Evolutionary conservation across 768 basidiomycete species (phyloP).

Genomic region (Lyophyllum atratum): DNA sequence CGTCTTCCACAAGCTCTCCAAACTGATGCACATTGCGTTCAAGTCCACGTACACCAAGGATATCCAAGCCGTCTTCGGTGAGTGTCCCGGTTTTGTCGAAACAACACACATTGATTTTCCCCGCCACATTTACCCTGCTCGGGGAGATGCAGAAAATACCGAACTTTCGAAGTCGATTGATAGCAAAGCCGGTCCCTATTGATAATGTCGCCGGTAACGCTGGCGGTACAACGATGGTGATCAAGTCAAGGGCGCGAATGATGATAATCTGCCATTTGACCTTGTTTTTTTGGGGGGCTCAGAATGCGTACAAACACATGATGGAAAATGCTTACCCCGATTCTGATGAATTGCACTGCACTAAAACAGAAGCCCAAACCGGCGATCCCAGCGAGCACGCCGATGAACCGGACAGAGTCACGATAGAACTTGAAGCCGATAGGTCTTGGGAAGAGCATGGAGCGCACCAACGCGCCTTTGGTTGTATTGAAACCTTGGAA

Average conservation of each 20-base stretch:
- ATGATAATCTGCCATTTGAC: conserved; percentile 89
- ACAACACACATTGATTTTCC: conserved; percentile 95
- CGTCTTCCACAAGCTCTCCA: conserved; percentile 86
- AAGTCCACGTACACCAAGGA: conserved; percentile 87
- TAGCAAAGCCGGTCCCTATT: conserved; percentile 96
- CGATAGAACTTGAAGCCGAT: conserved; percentile 99
- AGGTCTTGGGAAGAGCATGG: conserved; percentile 98
- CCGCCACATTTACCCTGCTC: conserved; percentile 91
- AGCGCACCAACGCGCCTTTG: conserved; percentile 92
- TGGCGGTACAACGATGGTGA: conserved; percentile 97
- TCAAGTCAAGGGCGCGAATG: conserved; percentile 88
- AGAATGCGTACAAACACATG: background rate
- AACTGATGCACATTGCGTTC: conserved; percentile 79
- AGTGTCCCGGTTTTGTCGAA: conserved; percentile 99
- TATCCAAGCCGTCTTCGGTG: conserved; percentile 97
- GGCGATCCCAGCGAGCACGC: conserved; percentile 89
- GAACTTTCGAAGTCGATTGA: conserved; percentile 79
- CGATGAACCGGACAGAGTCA: conserved; percentile 88
- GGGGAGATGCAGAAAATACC: conserved; percentile 98
- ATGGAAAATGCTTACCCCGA: conserved; percentile 62
- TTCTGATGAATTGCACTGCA: conserved; percentile 87
- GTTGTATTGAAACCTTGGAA: conserved; percentile 88
- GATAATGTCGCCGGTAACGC: conserved; percentile 96
- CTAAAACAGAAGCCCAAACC: conserved; percentile 89
- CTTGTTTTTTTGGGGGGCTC: conserved; percentile 41